Base-by-base conservation (phyloP, 257 asterid genomes). In the Plectranthus barbatus region DNA sequence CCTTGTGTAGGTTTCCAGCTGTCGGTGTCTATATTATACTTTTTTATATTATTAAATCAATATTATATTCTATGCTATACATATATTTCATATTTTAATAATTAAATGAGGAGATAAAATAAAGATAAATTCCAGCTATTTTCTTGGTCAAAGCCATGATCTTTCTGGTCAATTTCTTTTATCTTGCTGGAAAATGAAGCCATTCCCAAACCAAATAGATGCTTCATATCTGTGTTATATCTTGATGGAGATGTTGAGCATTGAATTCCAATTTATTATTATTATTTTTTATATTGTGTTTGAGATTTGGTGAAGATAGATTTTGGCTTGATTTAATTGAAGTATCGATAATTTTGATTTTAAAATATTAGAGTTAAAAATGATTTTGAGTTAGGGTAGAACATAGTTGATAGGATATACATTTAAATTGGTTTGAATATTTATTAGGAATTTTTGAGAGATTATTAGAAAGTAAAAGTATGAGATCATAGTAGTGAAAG, bases 1-100 rank as follows among this genome's bases (percentile, higher is more conserved):
- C 91, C 83, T 84, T 70, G 70, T 65, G 44, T 53, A 71, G 49
- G 45, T 18, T 64, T 72, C 77, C 73, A 72, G 77, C 69, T 66
- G 73, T 72, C 40, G 64, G 53, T 59, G 62, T 66, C 68, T 40
- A 36, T 29, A 40, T 6, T 36, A 21, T 54, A 19, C 23, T 2
- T 37, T 37, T 9, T 7, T 2, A 21, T n/a, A 50, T 64, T 6
- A 37, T 26, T 18, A 18, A 9, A 14, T 50, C 29, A 26, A 14
- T 4, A 24, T 21, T 23, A 1, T 26, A 7, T 29, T 7, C 3
- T 26, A 26, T 26, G 31, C 5, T 33, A 1, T 14, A 23, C 39
- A 9, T 6, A 9, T 21, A 46, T 40, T 17, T 17, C 47, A 49
- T 23, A 57, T 39, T 46, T 48, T 19, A 57, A 7, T 31, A n/a